Base-by-base conservation (phyloP, 2,329 filamentous ascomycete species). In the Alternaria sp. region DNA sequence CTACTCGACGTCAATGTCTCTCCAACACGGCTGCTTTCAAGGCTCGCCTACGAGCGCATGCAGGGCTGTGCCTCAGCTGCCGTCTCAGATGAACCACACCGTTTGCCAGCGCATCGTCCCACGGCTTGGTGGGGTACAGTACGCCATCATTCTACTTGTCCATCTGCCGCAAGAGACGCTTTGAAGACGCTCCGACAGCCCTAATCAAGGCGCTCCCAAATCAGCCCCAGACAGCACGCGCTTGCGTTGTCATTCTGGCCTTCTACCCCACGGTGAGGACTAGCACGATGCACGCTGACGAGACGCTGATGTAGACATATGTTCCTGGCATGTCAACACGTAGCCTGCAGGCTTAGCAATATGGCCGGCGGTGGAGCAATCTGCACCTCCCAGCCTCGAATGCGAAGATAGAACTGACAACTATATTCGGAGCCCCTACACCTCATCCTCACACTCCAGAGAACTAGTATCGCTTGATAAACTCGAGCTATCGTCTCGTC, bases 181-280 rank as follows among this genome's bases (percentile, higher is more conserved):
- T 16, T 12, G 32, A 3, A 36, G 32, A 36, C 14, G 32, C 32
- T 50, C 61, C 48, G 57, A 54, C 63, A 64, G 59, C 62, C 55
- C 54, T 54, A 61, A 55, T 25, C 43, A 59, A 46, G 46, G 57
- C 57, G 57, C 66, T 41, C 40, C 32, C 43, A 55, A 27, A 25
- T 57, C 70, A 71, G 72, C 72, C 67, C 71, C 65, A 58, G 58
- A 64, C 67, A 73, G 59, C 70, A 65, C 62, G 57, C 59, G 60
- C 59, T 62, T 53, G 48, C 18, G 62, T 45, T 58, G 62, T 51
- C 60, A 62, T 43, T 20, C 40, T 51, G 38, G 57, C 62, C 54
- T 53, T 50, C 48, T 56, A 70, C 65, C 66, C 70, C 64, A 68
- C 68, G 49, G 64, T 67, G 62, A 63, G 62, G 43, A 56, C 59